phyloP scores from a whole-genome alignment of 2,329 filamentous ascomycete genomes.

The Paecilomyces sp. region DNA sequence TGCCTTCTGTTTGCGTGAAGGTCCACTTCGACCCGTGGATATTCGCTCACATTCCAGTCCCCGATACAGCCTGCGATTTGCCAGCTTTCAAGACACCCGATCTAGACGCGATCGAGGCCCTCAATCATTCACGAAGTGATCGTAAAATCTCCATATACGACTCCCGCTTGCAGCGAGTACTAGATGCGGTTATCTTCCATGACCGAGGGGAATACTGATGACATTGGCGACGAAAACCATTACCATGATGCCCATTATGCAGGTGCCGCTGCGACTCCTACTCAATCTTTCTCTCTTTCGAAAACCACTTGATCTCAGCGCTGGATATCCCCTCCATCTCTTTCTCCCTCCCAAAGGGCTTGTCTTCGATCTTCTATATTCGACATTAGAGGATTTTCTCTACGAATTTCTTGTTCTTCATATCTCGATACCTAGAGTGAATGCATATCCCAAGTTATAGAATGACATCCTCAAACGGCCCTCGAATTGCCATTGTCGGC shows the following conservation, averaged over 20 bases:
- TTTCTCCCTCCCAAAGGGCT: not conserved
- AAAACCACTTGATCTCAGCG: not conserved
- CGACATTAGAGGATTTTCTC: not conserved
- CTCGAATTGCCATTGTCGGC: constrained; percentile 12
- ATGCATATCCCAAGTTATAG: not conserved
- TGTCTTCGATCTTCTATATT: not conserved
- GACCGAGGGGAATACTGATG: not conserved
- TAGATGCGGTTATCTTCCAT: not conserved
- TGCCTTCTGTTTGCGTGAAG: not conserved
- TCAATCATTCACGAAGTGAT: not conserved
- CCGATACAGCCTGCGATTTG: not conserved
- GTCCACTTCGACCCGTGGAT: not conserved
- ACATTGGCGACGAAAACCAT: not conserved
- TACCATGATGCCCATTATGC: not conserved
- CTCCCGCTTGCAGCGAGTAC: not conserved
- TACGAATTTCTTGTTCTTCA: not conserved
- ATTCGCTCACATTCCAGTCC: not conserved
- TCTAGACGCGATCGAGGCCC: not conserved
- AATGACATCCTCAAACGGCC: not conserved
- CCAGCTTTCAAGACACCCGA: not conserved
- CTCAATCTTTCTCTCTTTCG: not conserved
- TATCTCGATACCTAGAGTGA: not conserved
- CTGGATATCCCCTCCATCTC: not conserved
- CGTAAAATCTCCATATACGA: not conserved
- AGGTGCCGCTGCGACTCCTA: not conserved